A percentile compares a stretch with the other conserved stretches of the same genome.
These are phyloP conservation scores for Keqinozyma sinolaborantium DNA, from an alignment of 1,139 yeast species.

Conservation along the genomic window DNA sequence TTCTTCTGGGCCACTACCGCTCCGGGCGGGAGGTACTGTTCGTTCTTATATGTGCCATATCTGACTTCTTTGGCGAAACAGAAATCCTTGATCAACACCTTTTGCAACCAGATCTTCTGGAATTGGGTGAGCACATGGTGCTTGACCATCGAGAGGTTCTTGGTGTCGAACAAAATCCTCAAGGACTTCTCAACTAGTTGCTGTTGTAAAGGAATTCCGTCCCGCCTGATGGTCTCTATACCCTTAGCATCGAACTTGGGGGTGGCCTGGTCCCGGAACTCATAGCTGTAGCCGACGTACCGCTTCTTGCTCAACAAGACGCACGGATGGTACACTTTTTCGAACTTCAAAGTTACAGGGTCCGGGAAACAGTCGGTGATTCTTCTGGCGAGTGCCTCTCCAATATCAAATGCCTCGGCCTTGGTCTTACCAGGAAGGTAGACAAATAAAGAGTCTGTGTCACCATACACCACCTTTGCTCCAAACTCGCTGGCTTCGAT, in stretches of 20 bases:
- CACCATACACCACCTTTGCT: conserved; percentile 94
- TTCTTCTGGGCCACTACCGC: conserved; percentile 71
- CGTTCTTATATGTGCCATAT: conserved; percentile 76
- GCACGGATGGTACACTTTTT: conserved; percentile 88
- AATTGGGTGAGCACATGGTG: conserved; percentile 63
- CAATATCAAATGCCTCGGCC: conserved; percentile 74
- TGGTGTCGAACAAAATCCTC: conserved; percentile 65
- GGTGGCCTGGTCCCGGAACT: conserved; percentile 44
- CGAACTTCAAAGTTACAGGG: conserved; percentile 83
- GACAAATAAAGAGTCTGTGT: conserved; percentile 90
- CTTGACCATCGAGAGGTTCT: conserved; percentile 70
- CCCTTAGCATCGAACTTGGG: conserved; percentile 94
- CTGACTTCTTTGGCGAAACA: conserved; percentile 91
- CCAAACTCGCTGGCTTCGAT: conserved; percentile 73
- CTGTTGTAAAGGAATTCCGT: conserved; percentile 91
- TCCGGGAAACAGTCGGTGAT: conserved; percentile 72
- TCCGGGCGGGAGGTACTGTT: conserved; percentile 80
- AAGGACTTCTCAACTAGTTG: conserved; percentile 73
- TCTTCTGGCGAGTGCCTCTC: conserved; percentile 60
- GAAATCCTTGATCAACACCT: conserved; percentile 72
- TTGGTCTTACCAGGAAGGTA: conserved; percentile 80
- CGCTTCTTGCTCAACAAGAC: conserved; percentile 81
- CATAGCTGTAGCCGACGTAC: conserved; percentile 82
- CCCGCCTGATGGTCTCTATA: conserved; percentile 89
- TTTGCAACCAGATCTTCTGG: conserved; percentile 55